Evolutionary conservation across 1,139 yeast genomes (phyloP).

Genomic region (Sugiyamaella novakii): DNA sequence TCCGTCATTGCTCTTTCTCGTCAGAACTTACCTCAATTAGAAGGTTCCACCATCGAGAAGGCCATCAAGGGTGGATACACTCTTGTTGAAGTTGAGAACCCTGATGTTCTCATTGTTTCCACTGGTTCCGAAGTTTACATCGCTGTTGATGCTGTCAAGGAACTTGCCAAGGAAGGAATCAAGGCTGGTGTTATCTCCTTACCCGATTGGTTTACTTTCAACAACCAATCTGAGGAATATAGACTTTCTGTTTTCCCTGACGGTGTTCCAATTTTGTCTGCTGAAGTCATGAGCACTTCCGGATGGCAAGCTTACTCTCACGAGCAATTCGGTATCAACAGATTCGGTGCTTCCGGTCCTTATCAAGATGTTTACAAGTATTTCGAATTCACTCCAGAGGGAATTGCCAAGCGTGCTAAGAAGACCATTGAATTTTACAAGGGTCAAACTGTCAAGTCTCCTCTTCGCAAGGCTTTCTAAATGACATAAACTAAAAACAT

Average conservation of each 20-base stretch:
- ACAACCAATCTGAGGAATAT: conserved; percentile 78
- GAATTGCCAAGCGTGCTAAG: conserved; percentile 82
- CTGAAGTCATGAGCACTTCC: conserved; percentile 88
- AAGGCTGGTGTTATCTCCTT: conserved; percentile 84
- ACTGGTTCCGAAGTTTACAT: conserved; percentile 96
- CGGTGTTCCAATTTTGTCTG: conserved; percentile 89
- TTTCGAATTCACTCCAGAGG: conserved; percentile 93
- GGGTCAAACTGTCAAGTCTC: conserved; percentile 72
- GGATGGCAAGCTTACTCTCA: conserved; percentile 98
- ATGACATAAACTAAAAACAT: conserved; percentile 1
- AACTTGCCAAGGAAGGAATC: conserved; percentile 65
- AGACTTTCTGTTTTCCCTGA: conserved; percentile 87
- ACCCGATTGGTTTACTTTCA: conserved; percentile 93
- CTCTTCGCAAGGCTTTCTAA: conserved; percentile 73
- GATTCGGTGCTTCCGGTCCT: conserved; percentile 98
- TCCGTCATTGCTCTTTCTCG: conserved; percentile 90
- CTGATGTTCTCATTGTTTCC: conserved; percentile 80
- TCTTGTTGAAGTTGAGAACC: conserved; percentile 56
- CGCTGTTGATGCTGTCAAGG: conserved; percentile 78
- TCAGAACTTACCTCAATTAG: conserved; percentile 97
- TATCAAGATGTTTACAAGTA: conserved; percentile 77
- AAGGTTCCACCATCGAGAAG: conserved; percentile 88
- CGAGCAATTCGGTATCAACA: conserved; percentile 93
- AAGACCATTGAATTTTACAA: conserved; percentile 76
- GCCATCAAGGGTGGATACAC: conserved; percentile 97